Evolutionary conservation across 257 asterid genomes (phyloP).

Genomic region (Linaria vulgaris): DNA sequence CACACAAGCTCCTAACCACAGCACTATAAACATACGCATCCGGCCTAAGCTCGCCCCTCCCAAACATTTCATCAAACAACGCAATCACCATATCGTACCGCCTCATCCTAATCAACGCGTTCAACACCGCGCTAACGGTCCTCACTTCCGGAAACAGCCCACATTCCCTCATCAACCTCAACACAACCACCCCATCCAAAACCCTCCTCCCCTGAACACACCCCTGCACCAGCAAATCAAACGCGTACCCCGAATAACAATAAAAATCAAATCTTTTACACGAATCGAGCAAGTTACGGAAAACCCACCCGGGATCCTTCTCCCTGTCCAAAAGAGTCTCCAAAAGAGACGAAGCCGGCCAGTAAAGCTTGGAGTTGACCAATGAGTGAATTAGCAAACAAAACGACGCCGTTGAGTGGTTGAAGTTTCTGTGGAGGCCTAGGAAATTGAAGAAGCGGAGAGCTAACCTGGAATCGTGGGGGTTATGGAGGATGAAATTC

Average conservation of each 20-base stretch:
- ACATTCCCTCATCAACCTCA: constrained; percentile 59
- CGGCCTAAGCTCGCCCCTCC: constrained; percentile 36
- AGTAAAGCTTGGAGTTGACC: constrained; percentile 67
- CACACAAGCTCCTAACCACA: constrained; percentile 73
- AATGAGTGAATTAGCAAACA: constrained; percentile 76
- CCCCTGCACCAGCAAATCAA: constrained; percentile 70
- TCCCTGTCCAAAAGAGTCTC: constrained; percentile 70
- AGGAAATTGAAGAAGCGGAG: constrained; percentile 91
- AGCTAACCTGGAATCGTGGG: constrained; percentile 68
- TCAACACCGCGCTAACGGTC: constrained; percentile 66
- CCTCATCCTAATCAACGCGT: constrained; percentile 62
- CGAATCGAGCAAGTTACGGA: constrained; percentile 46
- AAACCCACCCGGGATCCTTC: constrained; percentile 45
- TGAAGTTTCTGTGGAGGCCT: constrained; percentile 75
- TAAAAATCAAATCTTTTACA: constrained; percentile 43
- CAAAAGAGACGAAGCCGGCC: constrained; percentile 90
- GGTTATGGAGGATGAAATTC: constrained; percentile 51
- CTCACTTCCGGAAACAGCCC: constrained; percentile 77
- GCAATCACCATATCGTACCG: constrained; percentile 56
- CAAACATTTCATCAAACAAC: constrained; percentile 59
- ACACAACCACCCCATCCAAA: constrained; percentile 58
- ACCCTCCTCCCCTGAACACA: constrained; percentile 60
- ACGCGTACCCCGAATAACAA: constrained; percentile 55
- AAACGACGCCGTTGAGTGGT: constrained; percentile 76
- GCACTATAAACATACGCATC: constrained; percentile 65